phyloP scores from a whole-genome alignment of 1,284 basidiomycete genomes.

The Hymenochaete sp. region DNA sequence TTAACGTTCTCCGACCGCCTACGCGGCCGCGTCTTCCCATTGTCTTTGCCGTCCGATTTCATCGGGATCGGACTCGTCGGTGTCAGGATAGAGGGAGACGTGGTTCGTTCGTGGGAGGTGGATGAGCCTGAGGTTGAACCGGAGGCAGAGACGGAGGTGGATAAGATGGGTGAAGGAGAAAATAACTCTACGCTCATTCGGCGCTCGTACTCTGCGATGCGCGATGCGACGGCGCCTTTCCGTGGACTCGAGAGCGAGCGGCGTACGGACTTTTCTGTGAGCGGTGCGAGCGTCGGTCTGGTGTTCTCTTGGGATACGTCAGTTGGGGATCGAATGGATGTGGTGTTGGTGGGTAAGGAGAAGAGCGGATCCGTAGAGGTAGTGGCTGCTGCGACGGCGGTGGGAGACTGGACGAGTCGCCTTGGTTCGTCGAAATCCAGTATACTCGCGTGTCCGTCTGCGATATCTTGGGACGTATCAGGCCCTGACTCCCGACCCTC shows the following conservation, averaged over 20 bases:
- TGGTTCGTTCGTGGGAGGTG: slow-evolving; percentile 7
- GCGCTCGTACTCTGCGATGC: slow-evolving; percentile 32
- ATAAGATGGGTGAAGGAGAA: slow-evolving; percentile 16
- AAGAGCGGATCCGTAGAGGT: neutral
- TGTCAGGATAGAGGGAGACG: neutral
- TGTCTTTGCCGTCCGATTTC: slow-evolving; percentile 7
- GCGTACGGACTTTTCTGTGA: too few species aligned
- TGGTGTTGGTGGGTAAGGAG: too few species aligned
- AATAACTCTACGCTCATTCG: slow-evolving; percentile 31
- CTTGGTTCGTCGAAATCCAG: neutral
- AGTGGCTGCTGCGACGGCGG: neutral
- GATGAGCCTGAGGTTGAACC: slow-evolving; percentile 26
- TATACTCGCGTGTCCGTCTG: neutral
- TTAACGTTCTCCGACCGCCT: slow-evolving; percentile 24
- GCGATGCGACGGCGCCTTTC: slow-evolving; percentile 30
- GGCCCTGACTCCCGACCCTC: neutral
- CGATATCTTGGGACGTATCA: neutral
- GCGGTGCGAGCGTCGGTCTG: too few species aligned
- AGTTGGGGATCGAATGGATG: too few species aligned
- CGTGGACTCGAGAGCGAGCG: too few species aligned
- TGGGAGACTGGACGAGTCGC: slow-evolving; percentile 4
- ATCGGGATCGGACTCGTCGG: neutral
- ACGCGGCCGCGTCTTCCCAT: neutral
- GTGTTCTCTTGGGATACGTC: too few species aligned
- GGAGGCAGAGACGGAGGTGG: slow-evolving; percentile 28